Evolutionary conservation across 768 basidiomycete genomes (phyloP), one percentile per base, ranked within the genome.

Genomic region (Suillus bovinus): DNA sequence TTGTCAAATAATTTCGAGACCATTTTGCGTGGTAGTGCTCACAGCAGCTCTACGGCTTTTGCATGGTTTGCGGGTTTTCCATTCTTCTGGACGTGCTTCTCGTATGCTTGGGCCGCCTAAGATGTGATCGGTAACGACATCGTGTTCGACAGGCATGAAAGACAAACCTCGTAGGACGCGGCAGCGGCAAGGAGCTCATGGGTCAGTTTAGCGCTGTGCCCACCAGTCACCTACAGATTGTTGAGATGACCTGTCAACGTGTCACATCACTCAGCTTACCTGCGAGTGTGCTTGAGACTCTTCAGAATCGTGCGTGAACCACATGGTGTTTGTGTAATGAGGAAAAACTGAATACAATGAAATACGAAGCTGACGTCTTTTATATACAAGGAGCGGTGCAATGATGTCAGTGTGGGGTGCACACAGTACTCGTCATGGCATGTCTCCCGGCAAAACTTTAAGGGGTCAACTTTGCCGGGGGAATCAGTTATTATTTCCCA

Each of bases 61-160:
- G 62, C 49, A 13, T 74, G 73, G 11, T 57, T 72, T 36, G 60
- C 64, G 5, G 72, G 72, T 34, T 67, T 63, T 7, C 74, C 69
- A 1, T 66, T 46, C 20, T 11, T 14, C 10, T 3, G 39, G 59
- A 69, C 52, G 39, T 74, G 71, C 3, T 70, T 5, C 59, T 71
- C 63, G 63, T 76, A 74, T 1, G 67, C 67, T 44, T 76, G 76
- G 5, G 72, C 73, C 24, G 69, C 72, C 72, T 75, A 31, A 17
- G 24, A 27, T 13, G 34, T 52, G 22, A 44, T 72, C 52, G 57
- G 62, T 47, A 9, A 17, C 31, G 22, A 16, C 4, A 14, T 41
- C 34, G 4, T 50, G 16, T 8, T 9, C 5, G 17, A 20, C 1
- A 10, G 8, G 11, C 31, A n/a, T 11, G 2, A 8, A 0, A 29